Percentiles rank a stretch among this genome's conserved stretches.
Conservation (phyloP, 352 stramenopile species). For the Globisporangium irregulare region DNA sequence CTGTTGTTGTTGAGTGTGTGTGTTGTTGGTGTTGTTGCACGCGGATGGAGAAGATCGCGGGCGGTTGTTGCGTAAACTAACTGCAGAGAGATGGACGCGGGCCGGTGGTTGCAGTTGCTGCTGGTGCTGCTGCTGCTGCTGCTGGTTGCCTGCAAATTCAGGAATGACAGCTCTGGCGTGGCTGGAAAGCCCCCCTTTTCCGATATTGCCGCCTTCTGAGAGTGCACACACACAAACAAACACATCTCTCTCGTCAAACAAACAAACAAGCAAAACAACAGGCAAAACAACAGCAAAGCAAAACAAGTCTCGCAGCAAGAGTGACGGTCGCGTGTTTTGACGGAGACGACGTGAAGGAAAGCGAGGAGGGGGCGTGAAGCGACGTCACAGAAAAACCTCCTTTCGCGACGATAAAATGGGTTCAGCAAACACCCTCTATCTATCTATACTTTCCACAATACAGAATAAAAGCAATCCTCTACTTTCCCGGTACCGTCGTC, state of each 20-base stretch:
- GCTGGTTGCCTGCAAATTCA: slow-evolving; percentile 10
- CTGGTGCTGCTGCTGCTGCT: background rate
- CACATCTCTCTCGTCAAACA: background rate
- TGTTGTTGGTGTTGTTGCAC: slow-evolving; percentile 13
- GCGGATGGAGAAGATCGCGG: background rate
- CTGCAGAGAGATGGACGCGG: slow-evolving; percentile 3
- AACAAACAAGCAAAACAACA: background rate
- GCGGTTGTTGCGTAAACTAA: slow-evolving; percentile 4
- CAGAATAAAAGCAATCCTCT: too few species aligned
- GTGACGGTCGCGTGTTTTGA: slow-evolving; percentile 1
- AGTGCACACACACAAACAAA: background rate
- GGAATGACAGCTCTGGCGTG: slow-evolving; percentile 13
- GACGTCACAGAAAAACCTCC: slow-evolving; percentile 14
- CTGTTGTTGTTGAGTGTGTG: slow-evolving; percentile 14
- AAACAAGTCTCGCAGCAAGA: background rate
- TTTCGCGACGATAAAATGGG: too few species aligned
- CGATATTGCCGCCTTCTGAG: background rate
- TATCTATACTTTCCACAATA: too few species aligned
- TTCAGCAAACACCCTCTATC: too few species aligned
- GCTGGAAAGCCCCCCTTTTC: background rate
- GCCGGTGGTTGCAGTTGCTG: background rate
- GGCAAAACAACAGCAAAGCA: background rate
- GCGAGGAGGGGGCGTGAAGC: background rate
- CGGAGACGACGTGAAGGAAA: slow-evolving; percentile 9
- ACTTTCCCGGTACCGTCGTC: too few species aligned